Evolutionary conservation across 495 filamentous ascomycete genomes (phyloP).

Genomic region (Recurvomyces mirabilis): DNA sequence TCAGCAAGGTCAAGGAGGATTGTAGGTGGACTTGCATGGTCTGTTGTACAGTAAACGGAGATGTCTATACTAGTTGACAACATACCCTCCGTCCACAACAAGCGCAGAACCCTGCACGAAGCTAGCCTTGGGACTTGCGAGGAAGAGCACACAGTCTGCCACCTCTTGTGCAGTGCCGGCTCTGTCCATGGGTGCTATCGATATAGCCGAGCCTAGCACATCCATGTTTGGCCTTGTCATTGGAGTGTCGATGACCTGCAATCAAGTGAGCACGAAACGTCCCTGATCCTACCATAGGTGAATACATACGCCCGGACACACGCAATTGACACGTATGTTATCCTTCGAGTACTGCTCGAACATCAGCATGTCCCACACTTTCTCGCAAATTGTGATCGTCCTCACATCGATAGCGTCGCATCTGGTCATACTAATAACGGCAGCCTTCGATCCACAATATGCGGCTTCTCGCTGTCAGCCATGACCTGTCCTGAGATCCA

Average conservation of each 20-base stretch:
- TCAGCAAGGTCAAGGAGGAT: not conserved
- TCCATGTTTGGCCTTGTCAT: conserved; percentile 35
- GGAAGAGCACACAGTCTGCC: conserved; percentile 40
- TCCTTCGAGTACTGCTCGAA: conserved; percentile 32
- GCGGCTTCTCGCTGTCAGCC: conserved; percentile 11
- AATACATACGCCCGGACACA: conserved; percentile 40
- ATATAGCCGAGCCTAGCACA: conserved; percentile 30
- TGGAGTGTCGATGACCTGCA: conserved; percentile 31
- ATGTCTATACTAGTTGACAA: conserved; percentile 30
- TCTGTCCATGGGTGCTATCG: conserved; percentile 42
- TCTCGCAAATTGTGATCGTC: not conserved
- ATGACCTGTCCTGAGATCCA: not conserved
- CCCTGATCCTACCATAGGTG: not conserved
- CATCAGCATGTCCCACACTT: not conserved
- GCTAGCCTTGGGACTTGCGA: conserved; percentile 37
- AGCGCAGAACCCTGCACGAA: conserved; percentile 44
- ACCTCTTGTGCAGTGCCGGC: conserved; percentile 41
- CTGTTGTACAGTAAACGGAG: no score
- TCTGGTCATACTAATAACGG: conserved; percentile 29
- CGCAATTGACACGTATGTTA: conserved; percentile 41
- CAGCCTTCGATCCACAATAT: conserved; percentile 29
- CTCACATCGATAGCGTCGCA: conserved; percentile 39
- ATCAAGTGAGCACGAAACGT: not conserved
- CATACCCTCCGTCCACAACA: conserved; percentile 45
- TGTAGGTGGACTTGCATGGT: no score